Base-by-base conservation (phyloP, 305 asterid genomes). In the Solanum hybrid region DNA sequence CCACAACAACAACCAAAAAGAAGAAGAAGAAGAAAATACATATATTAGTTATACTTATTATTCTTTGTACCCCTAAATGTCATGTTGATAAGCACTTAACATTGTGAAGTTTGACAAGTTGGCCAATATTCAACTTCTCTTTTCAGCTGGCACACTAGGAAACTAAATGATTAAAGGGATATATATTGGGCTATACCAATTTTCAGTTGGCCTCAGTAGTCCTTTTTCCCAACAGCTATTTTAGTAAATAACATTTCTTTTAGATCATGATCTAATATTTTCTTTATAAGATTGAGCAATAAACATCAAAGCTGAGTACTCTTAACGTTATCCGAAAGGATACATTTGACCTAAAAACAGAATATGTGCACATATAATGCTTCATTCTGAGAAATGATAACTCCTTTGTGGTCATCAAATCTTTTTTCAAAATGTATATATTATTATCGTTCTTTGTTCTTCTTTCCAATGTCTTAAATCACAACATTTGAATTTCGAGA, bases 61-160 rank as follows among this genome's bases (percentile, higher is more conserved):
- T 56, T 56, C n/a, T 56, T 51, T 56, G 24, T 56, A 56, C 69
- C 69, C 69, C 69, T 56, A 56, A 56, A 56, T 56, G 42, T 37
- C 42, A 37, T 37, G 69, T 56, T 56, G 69, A 56, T 56, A 56
- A 56, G 69, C 69, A 56, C 24, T 17, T 56, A 3, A 56, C n/a
- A 17, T 51, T 51, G 64, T 51, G 64, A 51, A 77, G 84, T 77
- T 34, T 35, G 10, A 22, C 46, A 77, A 77, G 46, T 78, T 35
- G 51, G 84, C 84, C 84, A 35, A 35, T 40, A 80, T 80, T n/a
- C 87, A 87, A 38, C n/a, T 46, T 85, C 31, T 66, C 51, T 64
- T 80, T 87, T 34, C 46, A 37, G 87, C 82, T 85, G 89, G 90
- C 90, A 89, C 85, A 79, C 37, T 40, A 78, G 84, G 84, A 34